A percentile compares a stretch with the other conserved stretches of the same genome.
Evolutionary conservation across 306 rosid genomes (phyloP).

Genomic region (Inga laurina): DNA sequence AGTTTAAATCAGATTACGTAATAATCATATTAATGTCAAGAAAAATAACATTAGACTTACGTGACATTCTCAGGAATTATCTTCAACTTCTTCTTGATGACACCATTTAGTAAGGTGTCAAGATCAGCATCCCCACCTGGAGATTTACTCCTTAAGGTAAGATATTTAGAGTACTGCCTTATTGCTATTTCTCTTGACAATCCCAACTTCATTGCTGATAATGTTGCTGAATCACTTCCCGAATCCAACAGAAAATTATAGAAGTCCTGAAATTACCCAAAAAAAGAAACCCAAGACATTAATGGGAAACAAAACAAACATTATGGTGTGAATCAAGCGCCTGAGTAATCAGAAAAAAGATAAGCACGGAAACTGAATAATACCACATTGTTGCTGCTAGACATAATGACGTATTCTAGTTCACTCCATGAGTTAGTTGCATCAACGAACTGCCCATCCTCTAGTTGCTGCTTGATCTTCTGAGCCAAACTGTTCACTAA

Average conservation of each 20-base stretch:
- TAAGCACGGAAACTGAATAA: not conserved
- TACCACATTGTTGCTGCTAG: slow-evolving; percentile 74
- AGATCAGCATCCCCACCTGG: slow-evolving; percentile 40
- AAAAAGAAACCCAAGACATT: not conserved
- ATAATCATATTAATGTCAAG: not conserved
- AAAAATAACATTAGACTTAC: slow-evolving; percentile 22
- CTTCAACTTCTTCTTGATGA: slow-evolving; percentile 56
- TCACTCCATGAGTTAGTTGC: slow-evolving; percentile 68
- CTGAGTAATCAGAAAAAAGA: not conserved
- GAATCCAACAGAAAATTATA: slow-evolving; percentile 65
- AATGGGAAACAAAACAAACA: not conserved
- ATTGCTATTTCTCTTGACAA: slow-evolving; percentile 23
- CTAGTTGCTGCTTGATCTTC: slow-evolving; percentile 67
- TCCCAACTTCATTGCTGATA: slow-evolving; percentile 29
- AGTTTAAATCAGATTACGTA: not conserved
- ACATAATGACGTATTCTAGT: slow-evolving; percentile 50
- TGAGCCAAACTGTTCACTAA: slow-evolving; percentile 58
- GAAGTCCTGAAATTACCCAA: slow-evolving; percentile 49
- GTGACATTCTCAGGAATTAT: slow-evolving; percentile 59
- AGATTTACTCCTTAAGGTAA: slow-evolving; percentile 28
- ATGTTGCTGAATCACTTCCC: slow-evolving; percentile 37
- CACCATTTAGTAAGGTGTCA: slow-evolving; percentile 56
- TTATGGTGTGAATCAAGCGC: not conserved
- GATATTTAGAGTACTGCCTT: slow-evolving; percentile 49
- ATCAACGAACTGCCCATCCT: slow-evolving; percentile 50